Conservation (phyloP, 345 rosid species). For the Lepidium aucheri region DNA sequence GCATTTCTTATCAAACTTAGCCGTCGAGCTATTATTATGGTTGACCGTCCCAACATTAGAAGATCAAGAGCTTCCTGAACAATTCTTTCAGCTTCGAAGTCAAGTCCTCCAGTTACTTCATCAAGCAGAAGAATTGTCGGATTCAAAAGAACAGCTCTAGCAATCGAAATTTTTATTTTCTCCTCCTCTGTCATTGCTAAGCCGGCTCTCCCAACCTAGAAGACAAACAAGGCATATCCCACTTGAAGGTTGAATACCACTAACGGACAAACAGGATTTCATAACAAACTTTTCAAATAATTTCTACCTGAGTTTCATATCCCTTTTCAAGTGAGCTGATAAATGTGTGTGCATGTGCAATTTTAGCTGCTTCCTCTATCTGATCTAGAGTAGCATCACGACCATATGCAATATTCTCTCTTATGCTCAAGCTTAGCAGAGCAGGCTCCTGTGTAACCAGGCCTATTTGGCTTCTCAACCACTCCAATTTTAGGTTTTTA, state of each 20-base stretch:
- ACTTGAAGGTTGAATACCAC: neutral
- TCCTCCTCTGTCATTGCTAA: slow-evolving; percentile 79
- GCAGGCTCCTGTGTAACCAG: slow-evolving; percentile 99
- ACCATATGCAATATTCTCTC: slow-evolving; percentile 88
- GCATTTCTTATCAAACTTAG: slow-evolving; percentile 89
- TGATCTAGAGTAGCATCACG: slow-evolving; percentile 70
- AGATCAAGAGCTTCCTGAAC: slow-evolving; percentile 90
- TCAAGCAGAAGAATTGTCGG: slow-evolving; percentile 89
- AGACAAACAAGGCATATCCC: slow-evolving; percentile 4
- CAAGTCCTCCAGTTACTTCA: slow-evolving; percentile 95
- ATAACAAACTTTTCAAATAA: neutral
- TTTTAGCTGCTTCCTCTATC: slow-evolving; percentile 94
- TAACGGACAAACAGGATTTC: neutral
- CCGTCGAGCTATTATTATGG: slow-evolving; percentile 90
- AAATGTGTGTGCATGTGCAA: slow-evolving; percentile 89
- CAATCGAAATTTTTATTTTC: slow-evolving; percentile 83
- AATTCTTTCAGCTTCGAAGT: slow-evolving; percentile 87
- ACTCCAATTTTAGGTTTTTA: slow-evolving; percentile 77
- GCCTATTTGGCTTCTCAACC: slow-evolving; percentile 95
- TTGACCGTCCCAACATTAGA: slow-evolving; percentile 93
- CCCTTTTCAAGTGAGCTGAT: slow-evolving; percentile 77
- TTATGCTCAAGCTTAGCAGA: slow-evolving; percentile 74
- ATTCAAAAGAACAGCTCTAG: slow-evolving; percentile 89
- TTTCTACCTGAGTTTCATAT: slow-evolving; percentile 76
- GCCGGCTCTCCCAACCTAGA: slow-evolving; percentile 89